Percentiles rank a stretch among this genome's conserved stretches.
Conservation (phyloP, 108 stramenopile species). For the Nitzschia palea region DNA sequence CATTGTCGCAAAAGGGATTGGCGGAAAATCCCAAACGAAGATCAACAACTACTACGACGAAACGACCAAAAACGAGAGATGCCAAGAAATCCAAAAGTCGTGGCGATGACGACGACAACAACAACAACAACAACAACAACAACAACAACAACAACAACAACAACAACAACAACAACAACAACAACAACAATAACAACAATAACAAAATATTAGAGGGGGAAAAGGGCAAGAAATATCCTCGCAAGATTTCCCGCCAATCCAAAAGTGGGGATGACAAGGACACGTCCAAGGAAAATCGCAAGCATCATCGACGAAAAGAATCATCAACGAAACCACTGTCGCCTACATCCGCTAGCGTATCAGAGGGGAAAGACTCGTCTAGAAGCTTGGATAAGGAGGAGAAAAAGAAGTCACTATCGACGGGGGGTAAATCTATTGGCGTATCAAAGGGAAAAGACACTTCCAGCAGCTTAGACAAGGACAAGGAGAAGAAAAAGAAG, state of each 20-base stretch:
- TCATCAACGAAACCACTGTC: neutral
- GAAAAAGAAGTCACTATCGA: too few relatives aligned
- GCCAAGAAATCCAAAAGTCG: neutral
- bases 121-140: neutral
- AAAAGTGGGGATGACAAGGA: too few relatives aligned
- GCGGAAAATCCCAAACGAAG: too few relatives aligned
- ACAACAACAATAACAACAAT: too few relatives aligned
- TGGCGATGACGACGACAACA: neutral
- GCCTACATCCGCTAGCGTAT: neutral
- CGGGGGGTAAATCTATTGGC: neutral
- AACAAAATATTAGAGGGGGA: too few relatives aligned
- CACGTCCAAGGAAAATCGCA: neutral
- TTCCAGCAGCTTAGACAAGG: neutral
- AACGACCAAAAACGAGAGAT: too few relatives aligned
- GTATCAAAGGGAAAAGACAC: neutral
- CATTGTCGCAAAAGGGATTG: too few relatives aligned
- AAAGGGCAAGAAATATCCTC: too few relatives aligned
- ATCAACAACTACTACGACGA: too few relatives aligned
- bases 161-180: too few relatives aligned
- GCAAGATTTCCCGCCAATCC: too few relatives aligned
- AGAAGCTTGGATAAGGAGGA: too few relatives aligned
- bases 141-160: neutral
- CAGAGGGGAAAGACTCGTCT: neutral
- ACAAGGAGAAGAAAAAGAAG: neutral
- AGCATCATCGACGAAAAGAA: neutral